Conservation (phyloP, 306 rosid species). For the Fragaria nilgerrensis region DNA sequence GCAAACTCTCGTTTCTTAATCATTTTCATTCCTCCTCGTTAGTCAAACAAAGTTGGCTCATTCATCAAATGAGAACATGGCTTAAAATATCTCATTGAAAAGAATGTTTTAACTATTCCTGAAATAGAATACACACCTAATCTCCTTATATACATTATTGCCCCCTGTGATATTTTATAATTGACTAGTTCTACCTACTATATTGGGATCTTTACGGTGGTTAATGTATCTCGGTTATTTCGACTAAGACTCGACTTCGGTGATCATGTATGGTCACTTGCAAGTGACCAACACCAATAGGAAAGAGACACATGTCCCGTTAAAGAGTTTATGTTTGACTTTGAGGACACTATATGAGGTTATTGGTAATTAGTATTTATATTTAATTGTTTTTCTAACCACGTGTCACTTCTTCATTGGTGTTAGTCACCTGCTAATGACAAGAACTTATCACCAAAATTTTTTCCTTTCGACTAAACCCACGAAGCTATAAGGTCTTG, state of each 20-base stretch:
- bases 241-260: too few species aligned
- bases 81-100: not conserved
- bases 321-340: too few species aligned
- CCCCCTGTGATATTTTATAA: not conserved
- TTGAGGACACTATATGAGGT: too few species aligned
- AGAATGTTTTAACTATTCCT: not conserved
- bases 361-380: too few species aligned
- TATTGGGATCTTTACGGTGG: not conserved
- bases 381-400: too few species aligned
- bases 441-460: too few species aligned
- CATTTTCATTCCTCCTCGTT: not conserved
- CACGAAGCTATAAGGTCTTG: not conserved
- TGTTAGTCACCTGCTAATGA: too few species aligned
- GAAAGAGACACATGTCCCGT: too few species aligned
- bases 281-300: too few species aligned
- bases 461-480: not conserved
- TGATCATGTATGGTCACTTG: too few species aligned
- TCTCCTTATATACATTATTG: not conserved
- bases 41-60: conserved; percentile 1
- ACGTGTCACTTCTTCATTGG: too few species aligned
- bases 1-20: not conserved
- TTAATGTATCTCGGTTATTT: not conserved
- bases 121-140: not conserved
- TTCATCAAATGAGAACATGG: not conserved
- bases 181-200: not conserved